Conservation (phyloP, 148 eudicot species). For the Fagopyrum homotropicum region DNA sequence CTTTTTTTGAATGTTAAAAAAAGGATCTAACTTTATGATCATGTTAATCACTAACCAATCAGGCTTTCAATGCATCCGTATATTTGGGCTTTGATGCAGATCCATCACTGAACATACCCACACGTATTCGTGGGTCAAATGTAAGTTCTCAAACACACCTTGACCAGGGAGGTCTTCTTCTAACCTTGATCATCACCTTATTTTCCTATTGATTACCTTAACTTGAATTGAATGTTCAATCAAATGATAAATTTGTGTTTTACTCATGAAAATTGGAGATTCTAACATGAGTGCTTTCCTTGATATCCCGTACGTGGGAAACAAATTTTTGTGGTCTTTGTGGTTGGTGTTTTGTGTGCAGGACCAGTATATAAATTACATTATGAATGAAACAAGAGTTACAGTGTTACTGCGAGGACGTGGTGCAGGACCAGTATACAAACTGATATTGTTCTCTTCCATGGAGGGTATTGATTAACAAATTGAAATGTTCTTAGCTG, state of each 20-base stretch:
- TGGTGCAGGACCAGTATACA: too few relatives aligned
- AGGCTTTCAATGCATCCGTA: slow-evolving; percentile 69
- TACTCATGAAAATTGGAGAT: slow-evolving; percentile 38
- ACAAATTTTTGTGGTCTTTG: slow-evolving; percentile 59
- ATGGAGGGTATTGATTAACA: too few relatives aligned
- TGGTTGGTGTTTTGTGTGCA: slow-evolving; percentile 84
- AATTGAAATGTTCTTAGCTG: too few relatives aligned
- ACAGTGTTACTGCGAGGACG: slow-evolving; percentile 73
- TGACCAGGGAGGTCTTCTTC: slow-evolving; percentile 11
- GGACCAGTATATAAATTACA: slow-evolving; percentile 99
- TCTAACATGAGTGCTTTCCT: slow-evolving; percentile 85
- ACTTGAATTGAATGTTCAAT: background rate
- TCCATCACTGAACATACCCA: slow-evolving; percentile 61
- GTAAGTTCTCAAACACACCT: slow-evolving; percentile 42
- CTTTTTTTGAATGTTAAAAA: background rate
- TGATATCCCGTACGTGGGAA: slow-evolving; percentile 91
- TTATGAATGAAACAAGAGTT: slow-evolving; percentile 98
- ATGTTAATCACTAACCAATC: slow-evolving; percentile 23
- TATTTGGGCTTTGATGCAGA: slow-evolving; percentile 95
- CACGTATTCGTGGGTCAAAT: slow-evolving; percentile 91
- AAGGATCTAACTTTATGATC: slow-evolving; percentile 18
- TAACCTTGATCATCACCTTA: slow-evolving; percentile 1
- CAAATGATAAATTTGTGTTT: slow-evolving; percentile 10
- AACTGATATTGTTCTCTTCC: too few relatives aligned
- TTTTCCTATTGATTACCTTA: background rate